Evolutionary conservation across 1,284 basidiomycete genomes (phyloP).

Genomic region (Apiotrichum siamense): DNA sequence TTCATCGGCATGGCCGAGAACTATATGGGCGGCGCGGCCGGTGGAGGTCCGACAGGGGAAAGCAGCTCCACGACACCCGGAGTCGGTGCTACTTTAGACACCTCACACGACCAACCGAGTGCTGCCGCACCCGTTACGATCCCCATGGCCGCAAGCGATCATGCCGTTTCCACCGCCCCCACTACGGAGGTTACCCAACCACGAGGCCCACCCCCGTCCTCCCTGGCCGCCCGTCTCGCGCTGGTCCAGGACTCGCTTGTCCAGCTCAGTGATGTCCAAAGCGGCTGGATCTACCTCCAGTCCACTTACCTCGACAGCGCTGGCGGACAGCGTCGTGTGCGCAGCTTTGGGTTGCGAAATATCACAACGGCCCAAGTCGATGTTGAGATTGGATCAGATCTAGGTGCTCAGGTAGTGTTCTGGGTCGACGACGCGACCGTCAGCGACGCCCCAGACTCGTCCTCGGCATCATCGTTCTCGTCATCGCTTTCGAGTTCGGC

Average conservation of each 20-base stretch:
- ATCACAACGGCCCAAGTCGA: slow-evolving; percentile 20
- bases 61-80: not conserved
- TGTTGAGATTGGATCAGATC: slow-evolving; percentile 37
- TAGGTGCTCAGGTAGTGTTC: slow-evolving; percentile 32
- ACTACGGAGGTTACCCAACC: too few relatives aligned
- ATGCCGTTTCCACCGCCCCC: not conserved
- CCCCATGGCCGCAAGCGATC: not conserved
- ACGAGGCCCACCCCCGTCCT: not conserved
- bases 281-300: slow-evolving; percentile 45
- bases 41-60: not conserved
- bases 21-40: slow-evolving; percentile 2
- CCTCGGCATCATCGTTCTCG: slow-evolving; percentile 29
- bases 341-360: slow-evolving; percentile 38
- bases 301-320: slow-evolving; percentile 37
- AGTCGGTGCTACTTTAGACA: not conserved
- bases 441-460: slow-evolving; percentile 9
- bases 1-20: slow-evolving; percentile 45
- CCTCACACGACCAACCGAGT: slow-evolving; percentile 1
- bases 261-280: slow-evolving; percentile 36
- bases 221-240: slow-evolving; percentile 12
- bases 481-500: slow-evolving; percentile 20
- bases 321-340: slow-evolving; percentile 27
- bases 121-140: not conserved
- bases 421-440: slow-evolving; percentile 32
- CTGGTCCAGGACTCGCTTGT: slow-evolving; percentile 21